These are phyloP conservation scores for Coemansia sp. DNA, from an alignment of 192 early-diverging fungal species.

Conservation along the genomic window DNA sequence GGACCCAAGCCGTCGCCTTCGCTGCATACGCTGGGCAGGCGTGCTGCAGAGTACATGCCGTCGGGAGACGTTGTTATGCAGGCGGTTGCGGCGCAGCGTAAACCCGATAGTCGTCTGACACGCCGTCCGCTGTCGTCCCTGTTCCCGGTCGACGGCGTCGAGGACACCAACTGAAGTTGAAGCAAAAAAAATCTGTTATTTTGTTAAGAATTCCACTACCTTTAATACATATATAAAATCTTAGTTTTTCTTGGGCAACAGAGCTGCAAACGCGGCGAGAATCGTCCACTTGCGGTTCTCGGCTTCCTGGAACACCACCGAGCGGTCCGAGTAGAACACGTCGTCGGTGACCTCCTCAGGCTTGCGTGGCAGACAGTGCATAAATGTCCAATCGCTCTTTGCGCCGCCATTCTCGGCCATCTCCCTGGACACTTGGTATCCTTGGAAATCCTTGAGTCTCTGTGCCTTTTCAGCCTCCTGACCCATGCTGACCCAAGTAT, in stretches of 20 bases:
- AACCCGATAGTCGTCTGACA: constrained; percentile 13
- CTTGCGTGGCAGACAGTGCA: constrained; percentile 98
- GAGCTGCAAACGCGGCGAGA: constrained; percentile 73
- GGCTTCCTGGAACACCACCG: constrained; percentile 94
- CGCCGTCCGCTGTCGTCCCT: constrained; percentile 40
- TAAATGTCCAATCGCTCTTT: constrained; percentile 89
- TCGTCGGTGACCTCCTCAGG: constrained; percentile 96
- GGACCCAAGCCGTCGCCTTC: constrained; percentile 20
- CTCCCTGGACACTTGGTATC: constrained; percentile 87
- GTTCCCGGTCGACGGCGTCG: constrained; percentile 13
- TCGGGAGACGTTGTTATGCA: constrained; percentile 31
- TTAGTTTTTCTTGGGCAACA: constrained; percentile 37
- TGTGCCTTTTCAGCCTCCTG: constrained; percentile 88
- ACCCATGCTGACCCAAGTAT: constrained; percentile 99
- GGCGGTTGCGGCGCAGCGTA: constrained; percentile 19
- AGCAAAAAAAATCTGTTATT: constrained; percentile 34
- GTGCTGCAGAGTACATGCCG: constrained; percentile 34
- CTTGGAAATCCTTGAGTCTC: constrained; percentile 76
- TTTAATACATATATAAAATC: no score
- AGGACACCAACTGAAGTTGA: background rate
- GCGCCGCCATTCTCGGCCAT: constrained; percentile 76
- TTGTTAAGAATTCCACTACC: no score
- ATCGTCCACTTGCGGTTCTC: constrained; percentile 99
- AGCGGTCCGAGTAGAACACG: constrained; percentile 88
- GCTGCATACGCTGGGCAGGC: constrained; percentile 29